Base-by-base conservation (phyloP, 1,284 basidiomycete species). In the Pascua sp. region DNA sequence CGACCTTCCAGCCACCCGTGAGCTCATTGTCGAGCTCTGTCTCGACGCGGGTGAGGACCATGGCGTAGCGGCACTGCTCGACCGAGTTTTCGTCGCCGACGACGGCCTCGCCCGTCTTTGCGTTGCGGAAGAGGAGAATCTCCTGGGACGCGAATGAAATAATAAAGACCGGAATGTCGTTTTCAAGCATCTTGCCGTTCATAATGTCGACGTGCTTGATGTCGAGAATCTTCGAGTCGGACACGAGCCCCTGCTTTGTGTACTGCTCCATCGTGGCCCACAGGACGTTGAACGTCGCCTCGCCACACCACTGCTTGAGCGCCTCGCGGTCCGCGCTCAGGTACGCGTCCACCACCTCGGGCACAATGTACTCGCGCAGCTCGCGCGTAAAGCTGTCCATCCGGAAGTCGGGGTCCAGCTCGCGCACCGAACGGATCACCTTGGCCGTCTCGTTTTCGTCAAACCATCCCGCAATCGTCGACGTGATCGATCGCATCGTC, bases 251-350 rank as follows among this genome's bases (percentile, higher is more conserved):
- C 72, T 94, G 91, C 56, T 85, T 83, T 53, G 96, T 81, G 77
- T 94, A 98, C 65, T 91, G 89, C 67, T 96, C 92, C 84, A 99
- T 89, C 4, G 93, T 96, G 4, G 95, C 95, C 88, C 94, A 96
- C 3, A 98, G 82, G 11, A 98, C 90, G 70, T 97, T 98, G 77
- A 93, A 92, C 2, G 92, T 93, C 90, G 91, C 96, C 79, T 99
- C 96, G 39, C 90, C 86, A 75, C 93, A 97, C 96, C 96, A 99
- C 67, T 85, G 85, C 70, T 85, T 85, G 65, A 99, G 80, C 8
- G 88, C 81, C 70, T 92, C 89, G 67, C 87, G 83, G 70, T 97
- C 94, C 11, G 91, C 93, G 53, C 84, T 87, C 64, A 98, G 78
- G 75, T 96, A 98, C 17, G 93, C 92, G 72, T 99, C 96, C 9